Evolutionary conservation across 2,329 filamentous ascomycete species (phyloP).

Genomic region (Penicillium sp.): DNA sequence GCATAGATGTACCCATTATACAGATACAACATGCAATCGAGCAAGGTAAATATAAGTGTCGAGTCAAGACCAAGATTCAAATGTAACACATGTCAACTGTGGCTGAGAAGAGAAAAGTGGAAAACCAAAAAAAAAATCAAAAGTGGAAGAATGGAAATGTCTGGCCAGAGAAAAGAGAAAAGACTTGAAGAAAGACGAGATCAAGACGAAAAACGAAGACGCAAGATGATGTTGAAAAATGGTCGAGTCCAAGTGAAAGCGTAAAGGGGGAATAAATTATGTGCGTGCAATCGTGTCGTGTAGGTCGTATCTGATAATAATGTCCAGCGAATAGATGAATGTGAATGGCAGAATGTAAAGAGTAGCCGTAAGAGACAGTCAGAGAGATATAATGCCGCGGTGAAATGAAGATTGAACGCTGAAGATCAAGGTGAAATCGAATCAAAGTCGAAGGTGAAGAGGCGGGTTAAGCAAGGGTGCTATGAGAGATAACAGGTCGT

Average conservation of each 20-base stretch:
- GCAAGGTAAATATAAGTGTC: background rate
- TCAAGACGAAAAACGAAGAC: background rate
- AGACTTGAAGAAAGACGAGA: background rate
- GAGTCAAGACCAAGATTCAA: background rate
- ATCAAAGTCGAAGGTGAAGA: background rate
- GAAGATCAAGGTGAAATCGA: background rate
- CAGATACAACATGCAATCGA: constrained; percentile 8
- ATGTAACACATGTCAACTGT: background rate
- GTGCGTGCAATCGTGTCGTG: constrained; percentile 37
- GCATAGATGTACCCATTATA: constrained; percentile 17
- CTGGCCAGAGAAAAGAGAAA: background rate
- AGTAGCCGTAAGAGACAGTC: background rate
- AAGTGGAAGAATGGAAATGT: background rate
- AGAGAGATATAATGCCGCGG: background rate
- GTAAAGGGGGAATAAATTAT: constrained; percentile 23
- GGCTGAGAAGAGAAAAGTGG: background rate
- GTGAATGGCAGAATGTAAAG: background rate
- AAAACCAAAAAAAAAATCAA: background rate
- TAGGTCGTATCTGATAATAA: constrained; percentile 35
- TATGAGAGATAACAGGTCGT: too few species aligned
- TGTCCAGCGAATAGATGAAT: constrained; percentile 26
- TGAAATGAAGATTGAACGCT: background rate
- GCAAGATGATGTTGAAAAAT: constrained; percentile 5
- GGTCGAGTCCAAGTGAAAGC: constrained; percentile 8
- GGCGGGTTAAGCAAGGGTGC: background rate